Evolutionary conservation across 202 grass and related monocot species (phyloP), one percentile per base, ranked within the genome.

Genomic region (Schoenoplectus triqueter): DNA sequence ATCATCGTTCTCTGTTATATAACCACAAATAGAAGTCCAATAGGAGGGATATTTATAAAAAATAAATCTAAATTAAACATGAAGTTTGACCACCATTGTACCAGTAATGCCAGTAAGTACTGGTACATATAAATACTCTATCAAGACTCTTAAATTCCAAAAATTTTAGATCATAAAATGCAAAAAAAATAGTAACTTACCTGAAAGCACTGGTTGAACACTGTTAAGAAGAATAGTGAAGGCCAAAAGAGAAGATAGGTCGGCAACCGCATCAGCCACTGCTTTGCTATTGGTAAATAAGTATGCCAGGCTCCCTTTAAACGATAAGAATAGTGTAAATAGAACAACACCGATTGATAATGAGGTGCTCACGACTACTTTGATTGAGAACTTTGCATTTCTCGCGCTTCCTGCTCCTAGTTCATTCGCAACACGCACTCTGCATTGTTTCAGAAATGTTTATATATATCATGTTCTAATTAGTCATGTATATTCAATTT

Each of bases 391-490:
- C 76, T 90, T 99, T 19, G 96, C 93, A 22, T 89, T 89, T 84
- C 88, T 92, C 0, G 96, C 90, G 10, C 56, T 84, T 75, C 95
- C 95, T 4, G 93, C 96, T 20, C 96, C 96, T 0, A 99, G 90
- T 88, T 99, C 96, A 83, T 99, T 99, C 1, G 96, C 95, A 69
- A 99, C 96, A 74, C 93, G 83, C 67, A 99, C 96, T 77, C 96
- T 99, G 88, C 60, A 89, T 9, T 71, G 75, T 60, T 78, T 78
- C 22, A 78, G 52, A 44, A 60, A 61, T 31, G 1, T 31, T 31
- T 31, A 78, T 55, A 70, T 22, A 54, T 14, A 56, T 70, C 18
- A 57, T 55, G 42, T 83, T 55, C 47, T 54, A 56, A 14, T 67
- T 64, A 47, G 77, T 59, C 31, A 46, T 47, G 1, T 11, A 44